Percentiles rank a stretch among this genome's conserved stretches.
These are phyloP conservation scores for Chlamydomonas sp. DNA, from an alignment of 139 green algal genomes.

Conservation along the genomic window DNA sequence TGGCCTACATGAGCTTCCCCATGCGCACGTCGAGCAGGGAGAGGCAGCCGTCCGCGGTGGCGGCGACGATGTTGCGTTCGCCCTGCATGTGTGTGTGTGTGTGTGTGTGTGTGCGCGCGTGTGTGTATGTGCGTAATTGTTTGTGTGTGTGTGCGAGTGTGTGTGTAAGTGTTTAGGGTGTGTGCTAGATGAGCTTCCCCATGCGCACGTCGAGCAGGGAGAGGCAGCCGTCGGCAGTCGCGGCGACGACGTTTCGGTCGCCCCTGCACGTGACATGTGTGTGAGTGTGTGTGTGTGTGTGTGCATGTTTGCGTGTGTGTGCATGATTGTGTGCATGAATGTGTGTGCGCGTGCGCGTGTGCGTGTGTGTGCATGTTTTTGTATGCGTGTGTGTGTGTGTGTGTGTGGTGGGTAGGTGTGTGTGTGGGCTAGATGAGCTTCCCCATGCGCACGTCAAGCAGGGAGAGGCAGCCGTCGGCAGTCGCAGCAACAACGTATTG, in stretches of 20 bases:
- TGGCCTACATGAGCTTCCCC: too few relatives aligned
- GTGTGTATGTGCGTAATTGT: constrained; percentile 9
- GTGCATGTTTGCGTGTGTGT: too few relatives aligned
- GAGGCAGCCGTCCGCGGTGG: constrained; percentile 24
- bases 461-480: constrained; percentile 27
- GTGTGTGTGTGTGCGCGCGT: not conserved
- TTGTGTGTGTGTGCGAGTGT: not conserved
- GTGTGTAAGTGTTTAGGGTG: not conserved
- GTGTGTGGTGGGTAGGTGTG: not conserved
- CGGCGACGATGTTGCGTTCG: not conserved
- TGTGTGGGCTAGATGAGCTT: not conserved
- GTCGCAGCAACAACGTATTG: constrained; percentile 21
- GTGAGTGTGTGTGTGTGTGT: too few relatives aligned
- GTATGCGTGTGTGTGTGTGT: not conserved
- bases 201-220: constrained; percentile 26
- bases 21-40: constrained; percentile 25
- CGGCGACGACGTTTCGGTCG: constrained; percentile 19
- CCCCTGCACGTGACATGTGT: too few relatives aligned
- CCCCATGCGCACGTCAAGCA: constrained; percentile 23
- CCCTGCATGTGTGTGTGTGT: too few relatives aligned
- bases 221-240: constrained; percentile 27
- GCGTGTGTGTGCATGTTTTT: constrained; percentile 10
- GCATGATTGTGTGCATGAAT: too few relatives aligned
- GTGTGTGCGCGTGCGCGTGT: too few relatives aligned
- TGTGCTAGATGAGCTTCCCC: not conserved